Base-by-base conservation (phyloP, 108 stramenopile genomes). In the Skeletonema grethae region DNA sequence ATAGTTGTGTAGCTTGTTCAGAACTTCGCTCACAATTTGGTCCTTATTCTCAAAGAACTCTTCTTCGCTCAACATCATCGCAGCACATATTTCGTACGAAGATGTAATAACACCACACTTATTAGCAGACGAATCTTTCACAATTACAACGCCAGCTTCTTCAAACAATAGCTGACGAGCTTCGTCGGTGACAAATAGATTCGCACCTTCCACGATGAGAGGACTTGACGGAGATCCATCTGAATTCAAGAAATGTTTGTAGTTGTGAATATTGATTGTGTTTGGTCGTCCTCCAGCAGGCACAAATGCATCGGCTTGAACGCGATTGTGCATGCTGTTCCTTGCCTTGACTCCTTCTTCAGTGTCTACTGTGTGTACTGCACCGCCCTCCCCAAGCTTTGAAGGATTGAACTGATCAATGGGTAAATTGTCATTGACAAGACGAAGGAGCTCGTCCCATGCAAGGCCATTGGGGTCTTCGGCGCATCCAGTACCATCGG, bases 121-220 rank as follows among this genome's bases (percentile, higher is more conserved):
- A 87, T 99, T 99, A 22, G 99, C 99, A 61, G 96, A 97, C 15
- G 95, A 96, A 83, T 99, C 99, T 77, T 99, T 99, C 53, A 99
- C 96, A 83, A 99, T 97, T 8, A 88, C 63, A 28, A 98, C 96
- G 50, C 97, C 96, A 8, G 96, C 97, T 58, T 98, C 92, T 13
- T 97, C 89, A 72, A 86, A 95, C 39, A 99, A 85, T 56, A 83
- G 80, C 65, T 96, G 80, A 12, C 99, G 87, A 16, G 99, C 99
- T 77, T 95, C 97, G 22, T 87, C 84, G 0, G 95, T 98, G 45
- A 95, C 76, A 83, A 98, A 98, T 8, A 98, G 84, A 76, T 98
- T 98, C 58, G 97, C 97, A 7, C 97, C 99, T 84, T 99, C 99
- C 2, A 98, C 97, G 64, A 99, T 97, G 41, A 99, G 83, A 39